Percentiles rank a stretch among this genome's conserved stretches.
phyloP scores from a whole-genome alignment of 2,329 filamentous ascomycete species.

The Fonsecaea monophora region DNA sequence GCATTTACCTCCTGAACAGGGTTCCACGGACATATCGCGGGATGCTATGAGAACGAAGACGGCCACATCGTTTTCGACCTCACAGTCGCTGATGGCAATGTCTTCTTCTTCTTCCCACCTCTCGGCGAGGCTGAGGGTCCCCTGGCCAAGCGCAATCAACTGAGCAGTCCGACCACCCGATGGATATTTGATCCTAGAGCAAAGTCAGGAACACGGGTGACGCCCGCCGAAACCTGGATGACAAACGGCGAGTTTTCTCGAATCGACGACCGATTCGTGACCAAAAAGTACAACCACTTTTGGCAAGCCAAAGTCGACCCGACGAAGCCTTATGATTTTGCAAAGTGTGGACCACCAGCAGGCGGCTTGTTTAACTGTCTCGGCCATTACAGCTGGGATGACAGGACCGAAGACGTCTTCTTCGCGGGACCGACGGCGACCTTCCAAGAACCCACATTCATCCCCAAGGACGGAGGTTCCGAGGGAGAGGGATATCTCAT shows the following conservation, averaged over 20 bases:
- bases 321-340: constrained; percentile 42
- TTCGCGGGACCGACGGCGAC: constrained; percentile 42
- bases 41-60: constrained; percentile 57
- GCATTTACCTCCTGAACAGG: constrained; percentile 15
- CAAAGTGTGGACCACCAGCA: constrained; percentile 40
- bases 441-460: constrained; percentile 45
- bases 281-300: constrained; percentile 55
- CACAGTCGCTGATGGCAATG: constrained; percentile 37
- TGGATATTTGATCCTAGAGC: constrained; percentile 44
- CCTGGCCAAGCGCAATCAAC: constrained; percentile 38
- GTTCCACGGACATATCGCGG: constrained; percentile 58
- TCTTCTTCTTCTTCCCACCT: constrained; percentile 47
- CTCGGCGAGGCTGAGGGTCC: constrained; percentile 31
- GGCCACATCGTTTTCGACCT: constrained; percentile 56
- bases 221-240: constrained; percentile 47
- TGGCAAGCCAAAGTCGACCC: constrained; percentile 51
- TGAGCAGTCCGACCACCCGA: constrained; percentile 40
- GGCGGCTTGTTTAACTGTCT: constrained; percentile 39
- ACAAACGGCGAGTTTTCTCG: constrained; percentile 43
- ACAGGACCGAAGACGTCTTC: constrained; percentile 39
- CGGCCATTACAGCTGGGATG: constrained; percentile 39
- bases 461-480: constrained; percentile 39
- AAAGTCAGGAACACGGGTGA: constrained; percentile 47
- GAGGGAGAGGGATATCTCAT: constrained; percentile 47
- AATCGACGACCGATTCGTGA: constrained; percentile 46